phyloP scores from a whole-genome alignment of 2,329 filamentous ascomycete species.

The Colletotrichum agaves region DNA sequence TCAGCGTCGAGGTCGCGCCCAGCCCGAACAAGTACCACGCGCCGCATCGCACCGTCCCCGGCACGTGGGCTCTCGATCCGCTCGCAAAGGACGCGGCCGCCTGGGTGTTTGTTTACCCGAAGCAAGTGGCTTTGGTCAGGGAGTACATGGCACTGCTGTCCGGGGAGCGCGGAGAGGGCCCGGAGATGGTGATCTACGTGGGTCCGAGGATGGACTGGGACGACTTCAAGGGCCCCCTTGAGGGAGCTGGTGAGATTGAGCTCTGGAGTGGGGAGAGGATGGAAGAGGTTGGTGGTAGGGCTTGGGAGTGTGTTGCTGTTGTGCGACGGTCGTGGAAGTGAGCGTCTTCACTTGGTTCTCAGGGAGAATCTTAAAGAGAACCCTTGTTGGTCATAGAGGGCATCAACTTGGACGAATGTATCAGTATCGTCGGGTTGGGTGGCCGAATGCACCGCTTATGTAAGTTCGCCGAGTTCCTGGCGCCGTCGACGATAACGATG shows the following conservation, averaged over 20 bases:
- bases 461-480: too few relatives aligned
- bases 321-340: not conserved
- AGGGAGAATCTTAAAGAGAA: too few relatives aligned
- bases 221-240: slow-evolving; percentile 7
- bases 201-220: slow-evolving; percentile 32
- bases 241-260: not conserved
- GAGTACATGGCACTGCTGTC: slow-evolving; percentile 41
- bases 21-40: not conserved
- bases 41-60: slow-evolving; percentile 43
- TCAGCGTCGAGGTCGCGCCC: slow-evolving; percentile 33
- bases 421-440: too few relatives aligned
- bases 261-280: slow-evolving; percentile 25
- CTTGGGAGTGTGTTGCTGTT: slow-evolving; percentile 27
- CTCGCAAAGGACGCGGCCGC: slow-evolving; percentile 41
- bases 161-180: not conserved
- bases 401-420: too few relatives aligned
- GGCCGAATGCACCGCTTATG: too few relatives aligned
- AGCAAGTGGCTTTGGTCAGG: slow-evolving; percentile 43
- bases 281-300: slow-evolving; percentile 18
- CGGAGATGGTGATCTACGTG: slow-evolving; percentile 17
- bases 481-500: too few relatives aligned
- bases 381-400: too few relatives aligned
- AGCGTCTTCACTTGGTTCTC: not conserved
- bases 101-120: slow-evolving; percentile 49
- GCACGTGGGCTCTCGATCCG: slow-evolving; percentile 45